Base-by-base conservation (phyloP, 2,329 filamentous ascomycete genomes). In the Apiospora malaysiana region DNA sequence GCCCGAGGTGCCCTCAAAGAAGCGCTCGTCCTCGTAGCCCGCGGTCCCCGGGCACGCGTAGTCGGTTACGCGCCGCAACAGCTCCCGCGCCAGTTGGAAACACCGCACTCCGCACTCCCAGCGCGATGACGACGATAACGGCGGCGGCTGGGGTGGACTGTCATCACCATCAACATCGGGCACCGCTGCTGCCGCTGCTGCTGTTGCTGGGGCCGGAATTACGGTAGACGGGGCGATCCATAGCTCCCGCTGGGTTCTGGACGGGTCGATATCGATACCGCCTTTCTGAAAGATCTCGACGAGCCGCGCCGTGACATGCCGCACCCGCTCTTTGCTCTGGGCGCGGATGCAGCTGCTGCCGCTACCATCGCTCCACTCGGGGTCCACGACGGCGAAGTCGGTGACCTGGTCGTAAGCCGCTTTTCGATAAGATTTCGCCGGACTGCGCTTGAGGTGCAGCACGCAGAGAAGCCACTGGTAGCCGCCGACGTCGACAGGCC, bases 51-150 rank as follows among this genome's bases (percentile, higher is more conserved):
- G 59, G 37, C 51, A 66, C 14, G 32, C 42, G 16, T 21, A 43
- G 46, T 59, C 68, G 10, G 68, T 71, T 1, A 59, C 67, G 3
- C 70, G 67, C 6, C 8, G 21, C 12, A 69, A 21, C 27, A 71
- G 68, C 21, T 69, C 51, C 7, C 70, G 67, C 18, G 47, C 47
- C 16, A 69, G 59, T 3, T 69, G 42, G 59, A 71, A 71, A 16
- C 49, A 69, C 9, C 70, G 70, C 21, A 71, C 27, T 21, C 70
- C 70, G 1, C 68, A 66, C 63, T 71, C 70, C 67, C 67, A 71
- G 21, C 40, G 42, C 21, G 43, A n/a, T 1, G 37, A 46, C 6
- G 43, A 27, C 16, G n/a, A 23, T 9, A 4, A 37, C 65, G 10
- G 23, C n/a, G 42, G 42, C n/a, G 42, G 23, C 18, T 46, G 67